phyloP scores from a whole-genome alignment of 2,329 filamentous ascomycete species.

The Colletotrichum trifolii region DNA sequence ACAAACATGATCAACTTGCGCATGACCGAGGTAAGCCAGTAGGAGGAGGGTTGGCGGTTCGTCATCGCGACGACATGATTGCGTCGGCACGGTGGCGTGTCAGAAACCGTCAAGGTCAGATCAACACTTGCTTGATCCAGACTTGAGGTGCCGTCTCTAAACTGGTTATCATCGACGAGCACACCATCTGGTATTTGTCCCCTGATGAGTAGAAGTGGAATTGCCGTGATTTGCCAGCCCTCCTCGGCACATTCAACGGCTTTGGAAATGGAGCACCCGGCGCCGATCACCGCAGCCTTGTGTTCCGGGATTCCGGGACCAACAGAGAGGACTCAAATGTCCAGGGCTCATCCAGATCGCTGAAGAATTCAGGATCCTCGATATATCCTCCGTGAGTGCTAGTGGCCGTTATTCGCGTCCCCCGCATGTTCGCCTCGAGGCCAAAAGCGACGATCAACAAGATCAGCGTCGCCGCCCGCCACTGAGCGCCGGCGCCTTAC shows the following conservation, averaged over 20 bases:
- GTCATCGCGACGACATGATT: too few species aligned
- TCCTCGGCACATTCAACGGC: slow-evolving; percentile 22
- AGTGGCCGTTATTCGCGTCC: slow-evolving; percentile 6
- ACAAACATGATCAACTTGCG: too few species aligned
- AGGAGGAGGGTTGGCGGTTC: too few species aligned
- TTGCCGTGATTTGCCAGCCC: not conserved
- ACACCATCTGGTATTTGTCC: too few species aligned
- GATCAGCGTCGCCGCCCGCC: slow-evolving; percentile 23
- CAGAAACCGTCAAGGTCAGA: too few species aligned
- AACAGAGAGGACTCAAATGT: slow-evolving; percentile 18
- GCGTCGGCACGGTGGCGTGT: too few species aligned
- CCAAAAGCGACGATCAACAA: slow-evolving; percentile 19
- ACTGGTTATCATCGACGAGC: too few species aligned
- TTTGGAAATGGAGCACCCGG: slow-evolving; percentile 4
- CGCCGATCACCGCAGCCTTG: slow-evolving; percentile 31
- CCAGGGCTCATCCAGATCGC: slow-evolving; percentile 25
- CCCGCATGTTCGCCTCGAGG: slow-evolving; percentile 32
- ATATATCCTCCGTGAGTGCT: slow-evolving; percentile 8
- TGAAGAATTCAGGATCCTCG: slow-evolving; percentile 28
- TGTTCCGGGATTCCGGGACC: slow-evolving; percentile 27
- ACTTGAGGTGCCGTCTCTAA: too few species aligned
- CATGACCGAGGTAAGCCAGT: too few species aligned
- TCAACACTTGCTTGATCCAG: too few species aligned
- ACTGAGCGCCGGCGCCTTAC: slow-evolving; percentile 23
- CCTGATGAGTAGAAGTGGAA: too few species aligned